Evolutionary conservation across 2,329 filamentous ascomycete species (phyloP).

Genomic region (Trichoderma breve): DNA sequence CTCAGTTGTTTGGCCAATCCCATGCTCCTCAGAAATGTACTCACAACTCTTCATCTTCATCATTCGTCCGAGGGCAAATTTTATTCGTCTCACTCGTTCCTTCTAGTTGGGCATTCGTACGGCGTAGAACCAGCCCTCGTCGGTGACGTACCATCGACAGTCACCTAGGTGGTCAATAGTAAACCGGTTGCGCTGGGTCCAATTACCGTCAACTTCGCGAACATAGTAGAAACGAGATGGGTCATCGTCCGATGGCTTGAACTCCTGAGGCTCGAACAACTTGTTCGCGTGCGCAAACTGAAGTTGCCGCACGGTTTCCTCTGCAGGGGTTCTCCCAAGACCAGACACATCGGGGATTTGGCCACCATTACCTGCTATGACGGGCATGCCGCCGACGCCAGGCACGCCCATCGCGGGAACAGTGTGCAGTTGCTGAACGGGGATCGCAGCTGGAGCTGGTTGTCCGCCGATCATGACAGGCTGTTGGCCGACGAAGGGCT

Average conservation of each 20-base stretch:
- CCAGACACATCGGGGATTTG: conserved; percentile 51
- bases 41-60: background rate
- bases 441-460: conserved; percentile 26
- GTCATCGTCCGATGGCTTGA: conserved; percentile 61
- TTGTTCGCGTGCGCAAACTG: conserved; percentile 50
- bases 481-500: conserved; percentile 33
- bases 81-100: background rate
- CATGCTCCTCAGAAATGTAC: background rate
- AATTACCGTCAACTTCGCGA: conserved; percentile 59
- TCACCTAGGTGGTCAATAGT: conserved; percentile 58
- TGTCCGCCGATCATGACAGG: conserved; percentile 36
- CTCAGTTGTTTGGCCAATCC: background rate
- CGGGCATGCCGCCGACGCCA: conserved; percentile 28
- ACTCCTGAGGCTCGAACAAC: conserved; percentile 58
- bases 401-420: conserved; percentile 30
- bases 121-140: conserved; percentile 60
- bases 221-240: conserved; percentile 60
- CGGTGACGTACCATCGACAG: conserved; percentile 58
- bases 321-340: conserved; percentile 49
- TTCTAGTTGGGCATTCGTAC: conserved; percentile 47
- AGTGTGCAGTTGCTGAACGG: conserved; percentile 28
- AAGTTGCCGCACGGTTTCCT: conserved; percentile 47
- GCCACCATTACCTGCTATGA: conserved; percentile 43
- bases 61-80: background rate
- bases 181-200: conserved; percentile 57